A percentile compares a stretch with the other conserved stretches of the same genome.
phyloP scores from a whole-genome alignment of 2,329 filamentous ascomycete species.

The Aspergillus sp. region DNA sequence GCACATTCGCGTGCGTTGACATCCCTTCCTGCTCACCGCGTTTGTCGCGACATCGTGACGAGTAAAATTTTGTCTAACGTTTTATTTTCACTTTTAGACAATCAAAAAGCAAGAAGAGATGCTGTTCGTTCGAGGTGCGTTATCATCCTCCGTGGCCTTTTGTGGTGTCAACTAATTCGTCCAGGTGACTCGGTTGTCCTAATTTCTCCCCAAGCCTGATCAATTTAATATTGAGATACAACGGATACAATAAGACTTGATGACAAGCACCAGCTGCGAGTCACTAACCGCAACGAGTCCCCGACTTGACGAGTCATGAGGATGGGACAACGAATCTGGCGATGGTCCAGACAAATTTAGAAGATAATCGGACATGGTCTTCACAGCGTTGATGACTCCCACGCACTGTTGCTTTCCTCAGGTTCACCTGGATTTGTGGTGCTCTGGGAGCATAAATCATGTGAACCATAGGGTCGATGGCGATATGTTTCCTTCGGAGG shows the following conservation, averaged over 20 bases:
- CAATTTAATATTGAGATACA: background rate
- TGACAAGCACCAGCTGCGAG: slow-evolving; percentile 3
- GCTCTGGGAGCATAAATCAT: background rate
- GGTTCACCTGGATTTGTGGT: background rate
- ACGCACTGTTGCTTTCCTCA: background rate
- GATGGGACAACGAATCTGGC: slow-evolving; percentile 12
- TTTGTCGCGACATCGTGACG: background rate
- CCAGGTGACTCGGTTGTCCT: slow-evolving; percentile 71
- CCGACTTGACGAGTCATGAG: slow-evolving; percentile 11
- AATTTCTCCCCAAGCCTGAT: slow-evolving; percentile 62
- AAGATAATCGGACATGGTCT: background rate
- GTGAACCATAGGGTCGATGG: background rate
- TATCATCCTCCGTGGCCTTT: background rate
- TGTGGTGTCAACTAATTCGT: slow-evolving; percentile 21
- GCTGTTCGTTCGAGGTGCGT: slow-evolving; percentile 91
- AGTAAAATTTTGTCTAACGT: background rate
- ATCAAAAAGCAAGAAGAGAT: slow-evolving; percentile 97
- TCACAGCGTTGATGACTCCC: background rate
- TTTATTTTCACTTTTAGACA: slow-evolving; percentile 56
- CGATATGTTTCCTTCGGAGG: background rate
- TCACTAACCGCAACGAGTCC: slow-evolving; percentile 2
- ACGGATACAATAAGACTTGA: background rate
- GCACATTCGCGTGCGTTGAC: slow-evolving; percentile 63
- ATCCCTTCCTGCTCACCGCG: background rate
- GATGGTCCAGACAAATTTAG: slow-evolving; percentile 1